These are phyloP conservation scores for Coccinonectria pachysandricola DNA, from an alignment of 2,329 filamentous ascomycete species.

Conservation along the genomic window DNA sequence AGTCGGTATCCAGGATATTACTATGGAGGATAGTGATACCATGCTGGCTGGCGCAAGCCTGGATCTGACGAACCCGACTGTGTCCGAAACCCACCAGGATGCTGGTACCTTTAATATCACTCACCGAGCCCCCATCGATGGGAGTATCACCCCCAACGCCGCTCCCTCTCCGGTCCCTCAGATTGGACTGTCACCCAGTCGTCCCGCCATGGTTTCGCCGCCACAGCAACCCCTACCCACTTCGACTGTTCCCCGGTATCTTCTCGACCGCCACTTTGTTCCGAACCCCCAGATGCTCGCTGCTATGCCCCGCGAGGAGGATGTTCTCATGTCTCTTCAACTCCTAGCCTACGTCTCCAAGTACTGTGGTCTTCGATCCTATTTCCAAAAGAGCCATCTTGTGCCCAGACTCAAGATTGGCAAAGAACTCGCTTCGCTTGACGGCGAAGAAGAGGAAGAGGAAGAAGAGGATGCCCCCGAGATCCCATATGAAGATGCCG, in stretches of 20 bases:
- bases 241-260: conserved; percentile 66
- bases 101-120: conserved; percentile 90
- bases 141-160: conserved; percentile 67
- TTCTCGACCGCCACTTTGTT: conserved; percentile 62
- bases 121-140: conserved; percentile 73
- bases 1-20: conserved; percentile 76
- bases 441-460: conserved; percentile 49
- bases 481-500: no score
- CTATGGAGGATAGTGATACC: conserved; percentile 68
- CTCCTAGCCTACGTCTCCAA: conserved; percentile 96
- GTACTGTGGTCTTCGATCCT: conserved; percentile 90
- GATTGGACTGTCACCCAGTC: conserved; percentile 64
- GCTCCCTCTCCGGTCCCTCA: conserved; percentile 55
- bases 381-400: conserved; percentile 90
- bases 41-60: conserved; percentile 68
- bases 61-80: conserved; percentile 64
- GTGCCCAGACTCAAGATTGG: conserved; percentile 88
- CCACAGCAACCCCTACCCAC: conserved; percentile 63
- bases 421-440: conserved; percentile 69
- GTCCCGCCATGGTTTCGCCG: conserved; percentile 58
- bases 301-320: conserved; percentile 91
- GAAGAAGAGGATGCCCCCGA: conserved; percentile 35
- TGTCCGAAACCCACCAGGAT: conserved; percentile 70
- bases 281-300: conserved; percentile 68
- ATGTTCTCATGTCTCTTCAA: conserved; percentile 96